Percentiles rank a stretch among this genome's conserved stretches.
phyloP scores from a whole-genome alignment of 1,139 yeast genomes.

The Zygosaccharomyces sapae region DNA sequence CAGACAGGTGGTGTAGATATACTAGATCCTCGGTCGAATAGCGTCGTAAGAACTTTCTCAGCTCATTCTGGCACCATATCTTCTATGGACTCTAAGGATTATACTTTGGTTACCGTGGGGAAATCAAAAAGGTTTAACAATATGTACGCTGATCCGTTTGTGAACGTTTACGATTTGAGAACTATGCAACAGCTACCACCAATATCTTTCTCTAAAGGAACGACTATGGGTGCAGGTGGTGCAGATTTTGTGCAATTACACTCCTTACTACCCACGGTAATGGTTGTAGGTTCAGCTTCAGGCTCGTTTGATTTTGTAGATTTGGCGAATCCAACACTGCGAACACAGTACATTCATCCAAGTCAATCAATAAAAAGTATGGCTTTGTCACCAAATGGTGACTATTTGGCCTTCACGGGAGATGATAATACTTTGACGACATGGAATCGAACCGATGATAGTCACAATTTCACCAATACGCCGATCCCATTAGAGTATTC shows the following conservation, averaged over 20 bases:
- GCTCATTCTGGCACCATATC: constrained; percentile 76
- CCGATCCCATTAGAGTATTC: constrained; percentile 39
- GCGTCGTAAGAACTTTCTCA: constrained; percentile 56
- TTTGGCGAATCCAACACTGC: constrained; percentile 65
- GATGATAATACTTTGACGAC: constrained; percentile 59
- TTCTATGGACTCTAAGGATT: constrained; percentile 73
- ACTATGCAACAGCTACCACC: constrained; percentile 74
- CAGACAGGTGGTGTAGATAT: constrained; percentile 68
- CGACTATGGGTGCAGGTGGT: constrained; percentile 58
- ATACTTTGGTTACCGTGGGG: constrained; percentile 79
- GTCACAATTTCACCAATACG: constrained; percentile 38
- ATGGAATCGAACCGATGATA: constrained; percentile 47
- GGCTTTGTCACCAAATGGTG: constrained; percentile 77
- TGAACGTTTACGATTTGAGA: constrained; percentile 76
- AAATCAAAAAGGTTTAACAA: constrained; percentile 56
- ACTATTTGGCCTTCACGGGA: constrained; percentile 67
- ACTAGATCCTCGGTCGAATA: constrained; percentile 62
- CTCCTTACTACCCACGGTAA: constrained; percentile 78
- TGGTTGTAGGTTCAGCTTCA: constrained; percentile 64
- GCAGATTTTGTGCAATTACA: constrained; percentile 81
- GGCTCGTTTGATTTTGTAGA: constrained; percentile 89
- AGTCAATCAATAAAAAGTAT: constrained; percentile 51
- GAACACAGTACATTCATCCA: constrained; percentile 58
- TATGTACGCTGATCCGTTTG: constrained; percentile 66
- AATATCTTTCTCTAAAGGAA: constrained; percentile 53